These are phyloP conservation scores for Dryas octopetala DNA, from an alignment of 306 rosid species.

Conservation along the genomic window DNA sequence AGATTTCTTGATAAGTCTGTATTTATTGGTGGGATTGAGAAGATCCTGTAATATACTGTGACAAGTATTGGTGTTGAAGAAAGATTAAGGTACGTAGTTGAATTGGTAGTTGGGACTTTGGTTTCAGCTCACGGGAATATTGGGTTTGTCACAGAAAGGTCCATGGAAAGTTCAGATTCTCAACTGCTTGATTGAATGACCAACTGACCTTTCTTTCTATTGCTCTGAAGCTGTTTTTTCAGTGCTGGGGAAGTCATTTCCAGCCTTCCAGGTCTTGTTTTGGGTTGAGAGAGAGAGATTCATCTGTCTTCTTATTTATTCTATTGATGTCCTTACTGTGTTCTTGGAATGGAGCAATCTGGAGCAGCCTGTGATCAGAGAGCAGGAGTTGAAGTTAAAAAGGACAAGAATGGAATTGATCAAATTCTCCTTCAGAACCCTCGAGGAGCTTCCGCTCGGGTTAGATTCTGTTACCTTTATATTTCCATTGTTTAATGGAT, in stretches of 20 bases:
- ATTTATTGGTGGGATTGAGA: conserved; percentile 10
- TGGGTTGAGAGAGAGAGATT: conserved; percentile 21
- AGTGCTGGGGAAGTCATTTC: conserved; percentile 15
- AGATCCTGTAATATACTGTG: conserved; percentile 1
- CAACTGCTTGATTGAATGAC: conserved; percentile 34
- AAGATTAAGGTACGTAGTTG: conserved; percentile 11
- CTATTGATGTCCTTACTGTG: conserved; percentile 29
- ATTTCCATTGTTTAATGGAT: background rate
- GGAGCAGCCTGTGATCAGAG: conserved; percentile 16
- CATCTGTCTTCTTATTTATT: conserved; percentile 20
- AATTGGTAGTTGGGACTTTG: conserved; percentile 44
- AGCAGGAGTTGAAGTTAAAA: conserved; percentile 41
- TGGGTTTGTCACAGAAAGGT: conserved; percentile 43
- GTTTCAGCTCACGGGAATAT: conserved; percentile 47
- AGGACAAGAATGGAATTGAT: conserved; percentile 60
- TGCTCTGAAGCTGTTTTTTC: conserved; percentile 23
- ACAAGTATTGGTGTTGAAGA: conserved; percentile 20
- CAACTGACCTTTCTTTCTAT: conserved; percentile 9
- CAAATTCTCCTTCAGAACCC: conserved; percentile 53
- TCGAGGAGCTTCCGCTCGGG: conserved; percentile 74
- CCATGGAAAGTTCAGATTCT: conserved; percentile 31
- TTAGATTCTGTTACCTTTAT: conserved; percentile 20
- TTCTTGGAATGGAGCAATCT: conserved; percentile 45
- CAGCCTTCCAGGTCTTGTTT: conserved; percentile 21
- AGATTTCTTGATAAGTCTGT: conserved; percentile 10